Evolutionary conservation across 495 filamentous ascomycete species (phyloP).

Genomic region (Clavariopsis aquatica): DNA sequence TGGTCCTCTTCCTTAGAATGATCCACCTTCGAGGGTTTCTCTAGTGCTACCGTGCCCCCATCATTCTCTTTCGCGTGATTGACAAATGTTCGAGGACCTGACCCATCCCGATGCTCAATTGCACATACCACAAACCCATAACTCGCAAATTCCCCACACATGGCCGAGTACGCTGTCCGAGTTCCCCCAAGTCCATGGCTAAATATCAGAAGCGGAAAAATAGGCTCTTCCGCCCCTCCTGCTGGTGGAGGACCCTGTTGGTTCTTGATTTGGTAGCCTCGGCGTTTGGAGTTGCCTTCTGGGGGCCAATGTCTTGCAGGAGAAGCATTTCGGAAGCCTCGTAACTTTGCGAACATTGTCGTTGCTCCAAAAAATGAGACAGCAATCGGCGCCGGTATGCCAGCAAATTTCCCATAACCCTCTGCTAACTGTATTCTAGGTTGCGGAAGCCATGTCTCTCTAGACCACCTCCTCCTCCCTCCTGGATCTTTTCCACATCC

Average conservation of each 20-base stretch:
- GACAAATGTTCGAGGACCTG: slow-evolving; percentile 47
- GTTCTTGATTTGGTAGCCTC: slow-evolving; percentile 41
- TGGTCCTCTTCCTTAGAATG: slow-evolving; percentile 38
- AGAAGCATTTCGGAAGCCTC: slow-evolving; percentile 56
- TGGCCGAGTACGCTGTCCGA: slow-evolving; percentile 47
- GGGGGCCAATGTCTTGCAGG: slow-evolving; percentile 50
- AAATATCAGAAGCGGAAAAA: slow-evolving; percentile 50
- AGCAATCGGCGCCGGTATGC: slow-evolving; percentile 46
- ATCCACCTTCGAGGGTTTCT: slow-evolving; percentile 38
- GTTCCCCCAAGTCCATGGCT: slow-evolving; percentile 53
- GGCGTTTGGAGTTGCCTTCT: slow-evolving; percentile 32
- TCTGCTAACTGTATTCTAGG: slow-evolving; percentile 52
- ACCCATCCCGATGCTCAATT: slow-evolving; percentile 51
- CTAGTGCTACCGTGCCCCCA: slow-evolving; percentile 38
- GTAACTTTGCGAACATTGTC: slow-evolving; percentile 59
- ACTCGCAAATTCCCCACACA: slow-evolving; percentile 52
- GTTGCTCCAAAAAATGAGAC: slow-evolving; percentile 53
- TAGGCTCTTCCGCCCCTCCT: slow-evolving; percentile 40
- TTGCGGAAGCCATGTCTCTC: slow-evolving; percentile 57
- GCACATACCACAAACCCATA: slow-evolving; percentile 53
- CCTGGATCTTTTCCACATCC: slow-evolving; percentile 32
- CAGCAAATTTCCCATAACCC: slow-evolving; percentile 57
- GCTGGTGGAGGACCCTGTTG: slow-evolving; percentile 35
- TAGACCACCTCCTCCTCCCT: slow-evolving; percentile 45
- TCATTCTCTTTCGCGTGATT: slow-evolving; percentile 43